Percentiles rank a stretch among this genome's conserved stretches.
Evolutionary conservation across 2,329 filamentous ascomycete genomes (phyloP).

Genomic region (Metarhizium brunneum): DNA sequence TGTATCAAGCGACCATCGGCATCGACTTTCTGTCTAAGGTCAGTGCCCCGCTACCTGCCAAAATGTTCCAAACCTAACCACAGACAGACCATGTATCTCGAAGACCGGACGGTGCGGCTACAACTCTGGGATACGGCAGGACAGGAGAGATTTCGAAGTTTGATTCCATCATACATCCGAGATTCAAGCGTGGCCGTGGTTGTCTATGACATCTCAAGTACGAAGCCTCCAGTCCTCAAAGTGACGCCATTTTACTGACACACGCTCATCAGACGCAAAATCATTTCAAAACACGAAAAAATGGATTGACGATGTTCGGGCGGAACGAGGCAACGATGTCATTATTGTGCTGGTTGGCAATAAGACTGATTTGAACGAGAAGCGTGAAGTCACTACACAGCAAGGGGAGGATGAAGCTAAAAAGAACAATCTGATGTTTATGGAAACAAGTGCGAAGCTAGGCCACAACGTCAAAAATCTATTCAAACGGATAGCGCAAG

Average conservation of each 20-base stretch:
- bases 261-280: conserved; percentile 57
- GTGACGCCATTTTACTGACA: conserved; percentile 4
- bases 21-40: conserved; percentile 99
- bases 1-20: conserved; percentile 98
- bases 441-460: conserved; percentile 96
- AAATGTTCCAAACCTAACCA: conserved; percentile 1
- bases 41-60: conserved; percentile 15
- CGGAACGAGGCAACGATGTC: conserved; percentile 94
- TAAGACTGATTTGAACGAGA: conserved; percentile 98
- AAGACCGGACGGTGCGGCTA: conserved; percentile 93
- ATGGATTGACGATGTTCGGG: conserved; percentile 98
- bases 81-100: conserved; percentile 86
- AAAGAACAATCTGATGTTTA: conserved; percentile 97
- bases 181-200: conserved; percentile 97
- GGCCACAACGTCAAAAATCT: conserved; percentile 97
- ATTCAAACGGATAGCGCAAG: conserved; percentile 97
- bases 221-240: conserved; percentile 3
- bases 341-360: conserved; percentile 98
- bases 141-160: conserved; percentile 90
- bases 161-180: conserved; percentile 97
- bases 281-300: conserved; percentile 98
- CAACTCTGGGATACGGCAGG: conserved; percentile 98
- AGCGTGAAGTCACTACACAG: conserved; percentile 90
- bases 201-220: conserved; percentile 95
- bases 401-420: conserved; percentile 98